Evolutionary conservation across 495 filamentous ascomycete species (phyloP).

Genomic region (Tricharina praecox): DNA sequence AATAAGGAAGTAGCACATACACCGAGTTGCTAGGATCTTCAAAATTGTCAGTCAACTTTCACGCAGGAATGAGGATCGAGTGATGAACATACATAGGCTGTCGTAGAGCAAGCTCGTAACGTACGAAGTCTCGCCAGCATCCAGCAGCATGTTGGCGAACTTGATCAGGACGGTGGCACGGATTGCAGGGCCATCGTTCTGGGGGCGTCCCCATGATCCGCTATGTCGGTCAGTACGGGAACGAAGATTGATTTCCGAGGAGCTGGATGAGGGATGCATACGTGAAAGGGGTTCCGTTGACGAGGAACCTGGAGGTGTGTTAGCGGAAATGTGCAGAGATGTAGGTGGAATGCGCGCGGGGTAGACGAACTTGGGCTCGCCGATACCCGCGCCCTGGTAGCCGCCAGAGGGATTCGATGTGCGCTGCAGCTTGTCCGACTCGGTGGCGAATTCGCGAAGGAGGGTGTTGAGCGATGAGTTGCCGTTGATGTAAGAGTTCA

Average conservation of each 20-base stretch:
- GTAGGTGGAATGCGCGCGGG: too few relatives aligned
- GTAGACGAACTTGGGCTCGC: constrained; percentile 51
- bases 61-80: too few relatives aligned
- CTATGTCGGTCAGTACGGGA: background rate
- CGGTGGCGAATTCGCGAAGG: constrained; percentile 21
- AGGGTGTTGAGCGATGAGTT: constrained; percentile 32
- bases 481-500: constrained; percentile 41
- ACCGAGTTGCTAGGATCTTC: too few relatives aligned
- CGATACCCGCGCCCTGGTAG: constrained; percentile 30
- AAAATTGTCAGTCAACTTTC: too few relatives aligned
- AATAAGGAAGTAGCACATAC: too few relatives aligned
- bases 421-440: constrained; percentile 27
- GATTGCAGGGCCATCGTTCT: constrained; percentile 54
- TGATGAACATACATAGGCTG: constrained; percentile 30
- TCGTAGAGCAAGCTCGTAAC: constrained; percentile 31
- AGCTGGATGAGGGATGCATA: constrained; percentile 5
- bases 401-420: constrained; percentile 13
- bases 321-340: too few relatives aligned
- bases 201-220: constrained; percentile 47
- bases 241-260: too few relatives aligned
- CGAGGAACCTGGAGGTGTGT: too few relatives aligned
- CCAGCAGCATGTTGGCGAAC: constrained; percentile 17
- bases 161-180: constrained; percentile 44
- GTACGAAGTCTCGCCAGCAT: constrained; percentile 14
- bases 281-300: constrained; percentile 46